A percentile compares a stretch with the other conserved stretches of the same genome.
These are phyloP conservation scores for Laguncularia racemosa DNA, from an alignment of 345 rosid genomes.

Conservation along the genomic window DNA sequence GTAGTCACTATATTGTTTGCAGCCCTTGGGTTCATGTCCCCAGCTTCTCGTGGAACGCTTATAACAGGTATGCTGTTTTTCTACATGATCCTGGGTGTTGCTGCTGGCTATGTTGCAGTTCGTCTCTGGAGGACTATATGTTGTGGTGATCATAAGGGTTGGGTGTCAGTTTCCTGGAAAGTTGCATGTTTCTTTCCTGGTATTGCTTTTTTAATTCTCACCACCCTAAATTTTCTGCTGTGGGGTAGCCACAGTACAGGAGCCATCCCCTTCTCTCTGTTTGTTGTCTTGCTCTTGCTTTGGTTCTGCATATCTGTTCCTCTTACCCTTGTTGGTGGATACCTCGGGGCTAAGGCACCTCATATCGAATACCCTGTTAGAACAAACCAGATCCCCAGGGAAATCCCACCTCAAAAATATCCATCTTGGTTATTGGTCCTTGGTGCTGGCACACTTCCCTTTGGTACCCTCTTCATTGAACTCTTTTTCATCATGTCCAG, in stretches of 20 bases:
- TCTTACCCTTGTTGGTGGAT: slow-evolving; percentile 21
- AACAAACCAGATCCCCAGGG: slow-evolving; percentile 22
- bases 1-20: slow-evolving; percentile 20
- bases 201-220: slow-evolving; percentile 17
- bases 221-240: slow-evolving; percentile 16
- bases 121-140: slow-evolving; percentile 20
- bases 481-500: slow-evolving; percentile 25
- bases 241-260: slow-evolving; percentile 26
- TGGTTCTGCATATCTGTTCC: slow-evolving; percentile 28
- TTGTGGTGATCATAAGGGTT: slow-evolving; percentile 17
- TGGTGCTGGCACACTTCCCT: slow-evolving; percentile 22
- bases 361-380: slow-evolving; percentile 19
- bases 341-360: slow-evolving; percentile 22
- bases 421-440: slow-evolving; percentile 21
- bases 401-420: slow-evolving; percentile 22
- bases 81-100: slow-evolving; percentile 20
- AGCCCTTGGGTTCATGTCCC: slow-evolving; percentile 19
- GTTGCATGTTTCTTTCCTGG: slow-evolving; percentile 22
- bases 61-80: slow-evolving; percentile 23
- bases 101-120: slow-evolving; percentile 21
- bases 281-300: slow-evolving; percentile 16
- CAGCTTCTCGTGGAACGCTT: slow-evolving; percentile 23
- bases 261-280: slow-evolving; percentile 21
- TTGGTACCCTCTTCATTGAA: slow-evolving; percentile 22
- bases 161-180: slow-evolving; percentile 21